phyloP scores from a whole-genome alignment of 805 yeast species.

The Brettanomyces naardenensis region DNA sequence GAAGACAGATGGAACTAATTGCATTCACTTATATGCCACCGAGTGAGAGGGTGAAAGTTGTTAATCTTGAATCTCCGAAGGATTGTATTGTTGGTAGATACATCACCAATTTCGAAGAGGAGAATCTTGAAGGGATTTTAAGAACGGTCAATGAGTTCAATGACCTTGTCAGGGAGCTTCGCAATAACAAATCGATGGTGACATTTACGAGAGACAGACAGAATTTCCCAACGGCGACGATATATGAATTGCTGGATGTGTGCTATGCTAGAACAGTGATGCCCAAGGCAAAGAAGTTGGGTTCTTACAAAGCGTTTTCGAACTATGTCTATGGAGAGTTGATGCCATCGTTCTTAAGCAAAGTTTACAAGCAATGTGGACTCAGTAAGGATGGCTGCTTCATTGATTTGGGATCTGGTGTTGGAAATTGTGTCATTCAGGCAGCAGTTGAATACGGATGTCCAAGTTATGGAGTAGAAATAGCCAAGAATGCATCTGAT shows the following conservation, averaged over 20 bases:
- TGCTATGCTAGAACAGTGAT: conserved; percentile 74
- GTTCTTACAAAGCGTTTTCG: conserved; percentile 77
- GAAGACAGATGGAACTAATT: conserved; percentile 37
- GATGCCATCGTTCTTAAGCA: conserved; percentile 67
- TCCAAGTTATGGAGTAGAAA: conserved; percentile 80
- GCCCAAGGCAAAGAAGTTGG: conserved; percentile 56
- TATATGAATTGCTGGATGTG: conserved; percentile 66
- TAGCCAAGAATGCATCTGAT: conserved; percentile 74
- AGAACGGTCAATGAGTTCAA: conserved; percentile 37
- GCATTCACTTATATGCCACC: conserved; percentile 34
- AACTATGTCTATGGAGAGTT: conserved; percentile 89
- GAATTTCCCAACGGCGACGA: conserved; percentile 31
- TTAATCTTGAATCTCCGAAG: conserved; percentile 27
- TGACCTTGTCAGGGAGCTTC: conserved; percentile 27
- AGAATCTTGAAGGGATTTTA: conserved; percentile 6
- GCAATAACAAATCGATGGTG: conserved; percentile 23
- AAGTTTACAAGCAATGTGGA: conserved; percentile 53
- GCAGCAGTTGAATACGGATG: conserved; percentile 85
- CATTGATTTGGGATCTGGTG: conserved; percentile 90
- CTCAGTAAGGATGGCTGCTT: conserved; percentile 50
- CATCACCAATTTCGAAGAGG: conserved; percentile 24
- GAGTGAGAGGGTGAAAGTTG: conserved; percentile 23
- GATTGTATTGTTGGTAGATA: conserved; percentile 33
- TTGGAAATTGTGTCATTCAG: conserved; percentile 85
- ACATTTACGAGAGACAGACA: conserved; percentile 10